These are phyloP conservation scores for Hypoxylon perforatum DNA, from an alignment of 495 filamentous ascomycete species.

Conservation along the genomic window DNA sequence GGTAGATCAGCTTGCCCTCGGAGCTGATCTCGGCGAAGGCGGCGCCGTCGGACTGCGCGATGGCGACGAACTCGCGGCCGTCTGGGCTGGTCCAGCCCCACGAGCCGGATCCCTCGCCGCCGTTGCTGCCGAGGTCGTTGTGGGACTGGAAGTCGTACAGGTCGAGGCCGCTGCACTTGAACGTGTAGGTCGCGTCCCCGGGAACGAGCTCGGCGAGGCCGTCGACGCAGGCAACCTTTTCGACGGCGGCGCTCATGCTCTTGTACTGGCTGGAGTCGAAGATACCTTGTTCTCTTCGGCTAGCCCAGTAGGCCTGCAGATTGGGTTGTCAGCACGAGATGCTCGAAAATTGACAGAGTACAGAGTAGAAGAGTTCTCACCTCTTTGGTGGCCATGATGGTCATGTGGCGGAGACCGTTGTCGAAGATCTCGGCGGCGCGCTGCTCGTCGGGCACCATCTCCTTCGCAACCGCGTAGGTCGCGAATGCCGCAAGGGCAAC, in stretches of 20 bases:
- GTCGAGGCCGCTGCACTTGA: constrained; percentile 66
- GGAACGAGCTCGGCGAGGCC: constrained; percentile 55
- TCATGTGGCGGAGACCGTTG: constrained; percentile 57
- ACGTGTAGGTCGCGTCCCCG: constrained; percentile 59
- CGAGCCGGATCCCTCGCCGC: constrained; percentile 53
- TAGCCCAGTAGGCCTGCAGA: constrained; percentile 48
- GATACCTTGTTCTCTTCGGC: constrained; percentile 48
- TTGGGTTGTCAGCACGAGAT: constrained; percentile 16
- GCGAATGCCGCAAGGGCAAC: constrained; percentile 49
- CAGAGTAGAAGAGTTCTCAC: constrained; percentile 28
- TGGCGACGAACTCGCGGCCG: constrained; percentile 69
- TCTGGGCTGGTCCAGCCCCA: constrained; percentile 67
- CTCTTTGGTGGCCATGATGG: constrained; percentile 59
- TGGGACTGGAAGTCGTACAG: constrained; percentile 66
- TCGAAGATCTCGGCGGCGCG: constrained; percentile 53
- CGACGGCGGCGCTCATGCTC: constrained; percentile 38
- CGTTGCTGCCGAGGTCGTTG: constrained; percentile 58
- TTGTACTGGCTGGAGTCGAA: constrained; percentile 53
- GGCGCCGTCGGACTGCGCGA: constrained; percentile 67
- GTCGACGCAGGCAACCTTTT: constrained; percentile 55
- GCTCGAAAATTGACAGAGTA: background rate
- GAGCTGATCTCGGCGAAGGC: constrained; percentile 65
- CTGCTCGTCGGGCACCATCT: constrained; percentile 46
- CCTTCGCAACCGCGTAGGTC: constrained; percentile 48
- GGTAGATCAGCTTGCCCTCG: constrained; percentile 63